These are phyloP conservation scores for Dioszegia crocea DNA, from an alignment of 768 basidiomycete genomes.

Conservation along the genomic window DNA sequence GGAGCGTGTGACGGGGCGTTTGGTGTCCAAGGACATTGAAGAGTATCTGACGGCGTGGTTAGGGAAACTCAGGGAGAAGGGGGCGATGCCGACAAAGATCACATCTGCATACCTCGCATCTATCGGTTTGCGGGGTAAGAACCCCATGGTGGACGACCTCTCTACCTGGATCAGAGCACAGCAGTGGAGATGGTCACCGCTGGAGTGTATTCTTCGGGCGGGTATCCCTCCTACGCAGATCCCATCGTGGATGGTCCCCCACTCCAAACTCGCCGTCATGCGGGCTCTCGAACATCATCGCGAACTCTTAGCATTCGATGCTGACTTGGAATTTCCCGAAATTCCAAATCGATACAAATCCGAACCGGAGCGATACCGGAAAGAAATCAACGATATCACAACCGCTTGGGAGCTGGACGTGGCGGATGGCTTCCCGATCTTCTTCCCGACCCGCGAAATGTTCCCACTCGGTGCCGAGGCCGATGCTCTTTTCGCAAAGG, in stretches of 20 bases:
- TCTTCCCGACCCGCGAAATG: neutral
- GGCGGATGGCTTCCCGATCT: neutral
- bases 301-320: neutral
- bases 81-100: constrained; percentile 16
- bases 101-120: constrained; percentile 12
- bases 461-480: neutral
- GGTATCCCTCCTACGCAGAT: constrained; percentile 24
- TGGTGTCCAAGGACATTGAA: constrained; percentile 13
- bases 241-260: constrained; percentile 21
- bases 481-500: neutral
- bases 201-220: constrained; percentile 24
- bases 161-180: constrained; percentile 12
- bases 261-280: constrained; percentile 14
- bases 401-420: neutral
- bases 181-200: constrained; percentile 14
- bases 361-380: neutral
- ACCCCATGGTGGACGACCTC: constrained; percentile 14
- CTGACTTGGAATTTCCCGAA: neutral
- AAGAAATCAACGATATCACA: neutral
- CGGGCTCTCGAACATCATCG: neutral
- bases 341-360: neutral
- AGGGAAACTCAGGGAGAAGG: constrained; percentile 6
- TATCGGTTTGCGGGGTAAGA: constrained; percentile 17
- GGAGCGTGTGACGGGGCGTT: constrained; percentile 2
- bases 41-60: constrained; percentile 18